A percentile compares a stretch with the other conserved stretches of the same genome.
Evolutionary conservation across 139 green algal species (phyloP).

Genomic region (Picochlorum sp.): DNA sequence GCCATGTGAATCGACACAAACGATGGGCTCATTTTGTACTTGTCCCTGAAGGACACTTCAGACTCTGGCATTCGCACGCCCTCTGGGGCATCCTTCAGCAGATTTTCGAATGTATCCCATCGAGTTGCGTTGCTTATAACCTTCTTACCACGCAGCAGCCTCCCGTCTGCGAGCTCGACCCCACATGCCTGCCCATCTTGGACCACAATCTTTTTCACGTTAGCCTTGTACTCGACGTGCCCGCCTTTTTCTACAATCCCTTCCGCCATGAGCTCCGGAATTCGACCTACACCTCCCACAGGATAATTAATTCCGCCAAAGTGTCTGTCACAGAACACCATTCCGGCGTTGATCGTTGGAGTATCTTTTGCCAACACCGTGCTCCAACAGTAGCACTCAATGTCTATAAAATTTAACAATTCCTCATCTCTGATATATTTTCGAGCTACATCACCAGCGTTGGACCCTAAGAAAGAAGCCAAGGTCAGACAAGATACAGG

Average conservation of each 20-base stretch:
- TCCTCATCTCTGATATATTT: constrained; percentile 80
- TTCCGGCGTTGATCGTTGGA: constrained; percentile 94
- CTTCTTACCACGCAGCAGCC: constrained; percentile 51
- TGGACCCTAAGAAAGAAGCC: constrained; percentile 66
- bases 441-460: constrained; percentile 79
- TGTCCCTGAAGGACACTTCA: constrained; percentile 41
- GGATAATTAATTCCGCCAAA: constrained; percentile 97
- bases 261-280: constrained; percentile 64
- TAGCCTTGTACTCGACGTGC: constrained; percentile 79
- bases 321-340: constrained; percentile 82
- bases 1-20: constrained; percentile 92
- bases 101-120: constrained; percentile 93
- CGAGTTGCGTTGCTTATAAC: constrained; percentile 89
- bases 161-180: constrained; percentile 74
- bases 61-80: constrained; percentile 59
- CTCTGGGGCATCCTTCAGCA: constrained; percentile 32
- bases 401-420: constrained; percentile 90
- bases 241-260: constrained; percentile 66
- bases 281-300: constrained; percentile 75
- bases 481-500: constrained; percentile 78
- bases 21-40: constrained; percentile 88
- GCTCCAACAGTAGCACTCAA: constrained; percentile 94
- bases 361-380: constrained; percentile 81
- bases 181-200: constrained; percentile 49
- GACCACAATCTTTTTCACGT: constrained; percentile 77